phyloP scores from a whole-genome alignment of 257 asterid genomes.

The Pogostemon cablin region DNA sequence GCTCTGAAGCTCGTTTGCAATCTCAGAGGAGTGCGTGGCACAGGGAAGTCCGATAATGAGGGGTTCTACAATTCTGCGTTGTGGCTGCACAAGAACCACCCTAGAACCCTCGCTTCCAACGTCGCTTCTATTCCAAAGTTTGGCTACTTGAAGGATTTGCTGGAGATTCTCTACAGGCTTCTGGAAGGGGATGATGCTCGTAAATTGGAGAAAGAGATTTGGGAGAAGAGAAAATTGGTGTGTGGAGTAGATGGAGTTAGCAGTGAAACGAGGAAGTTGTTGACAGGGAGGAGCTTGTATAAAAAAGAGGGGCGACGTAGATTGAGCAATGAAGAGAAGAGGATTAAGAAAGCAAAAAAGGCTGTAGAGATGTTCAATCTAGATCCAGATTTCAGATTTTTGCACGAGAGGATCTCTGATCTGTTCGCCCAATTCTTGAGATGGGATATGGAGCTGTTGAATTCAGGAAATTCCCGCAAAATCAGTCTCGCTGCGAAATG shows the following conservation, averaged over 20 bases:
- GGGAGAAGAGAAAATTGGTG: not conserved
- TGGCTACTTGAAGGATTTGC: slow-evolving; percentile 56
- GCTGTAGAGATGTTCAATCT: not conserved
- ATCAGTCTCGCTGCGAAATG: not conserved
- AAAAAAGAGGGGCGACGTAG: too few relatives aligned
- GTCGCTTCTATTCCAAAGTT: slow-evolving; percentile 39
- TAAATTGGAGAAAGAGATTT: slow-evolving; percentile 20
- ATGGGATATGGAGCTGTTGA: not conserved
- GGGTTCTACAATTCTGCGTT: slow-evolving; percentile 31
- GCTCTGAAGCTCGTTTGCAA: slow-evolving; percentile 52
- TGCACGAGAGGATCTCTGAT: not conserved
- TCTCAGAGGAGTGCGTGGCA: slow-evolving; percentile 48
- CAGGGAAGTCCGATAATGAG: slow-evolving; percentile 49
- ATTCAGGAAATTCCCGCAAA: not conserved
- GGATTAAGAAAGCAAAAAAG: not conserved
- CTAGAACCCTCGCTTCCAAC: slow-evolving; percentile 48
- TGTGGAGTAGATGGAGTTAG: not conserved
- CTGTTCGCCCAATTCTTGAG: not conserved
- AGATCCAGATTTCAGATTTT: not conserved
- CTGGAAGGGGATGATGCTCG: slow-evolving; percentile 45
- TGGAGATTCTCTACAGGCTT: slow-evolving; percentile 48
- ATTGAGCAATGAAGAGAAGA: slow-evolving; percentile 27
- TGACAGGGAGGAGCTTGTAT: not conserved
- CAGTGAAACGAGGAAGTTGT: not conserved
- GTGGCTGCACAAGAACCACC: slow-evolving; percentile 52